A percentile compares a stretch with the other conserved stretches of the same genome.
Evolutionary conservation across 129 eudicot genomes (phyloP).

Genomic region (Arctium minus): DNA sequence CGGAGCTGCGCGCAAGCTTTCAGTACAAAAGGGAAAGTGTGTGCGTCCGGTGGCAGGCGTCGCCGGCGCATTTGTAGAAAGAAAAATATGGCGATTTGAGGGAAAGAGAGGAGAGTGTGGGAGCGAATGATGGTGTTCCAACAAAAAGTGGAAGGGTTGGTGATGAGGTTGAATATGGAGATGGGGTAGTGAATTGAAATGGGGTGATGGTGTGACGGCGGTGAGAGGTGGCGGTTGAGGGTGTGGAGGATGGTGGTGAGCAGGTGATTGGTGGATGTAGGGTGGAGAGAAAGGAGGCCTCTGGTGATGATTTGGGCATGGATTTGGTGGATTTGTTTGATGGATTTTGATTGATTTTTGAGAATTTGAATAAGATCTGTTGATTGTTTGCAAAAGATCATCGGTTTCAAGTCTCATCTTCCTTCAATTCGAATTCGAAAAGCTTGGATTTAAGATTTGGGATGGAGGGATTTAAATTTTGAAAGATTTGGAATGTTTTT

Average conservation of each 20-base stretch:
- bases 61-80: constrained; percentile 47
- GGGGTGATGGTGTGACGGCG: background rate
- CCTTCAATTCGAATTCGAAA: too few relatives aligned
- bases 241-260: constrained; percentile 53
- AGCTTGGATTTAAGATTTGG: background rate
- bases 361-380: constrained; percentile 28
- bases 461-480: too few relatives aligned
- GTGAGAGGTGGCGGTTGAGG: constrained; percentile 29
- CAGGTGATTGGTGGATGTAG: constrained; percentile 30
- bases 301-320: constrained; percentile 60
- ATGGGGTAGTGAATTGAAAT: constrained; percentile 23
- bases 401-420: constrained; percentile 16
- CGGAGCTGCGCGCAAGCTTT: constrained; percentile 43
- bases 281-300: constrained; percentile 55
- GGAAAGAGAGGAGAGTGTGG: constrained; percentile 42
- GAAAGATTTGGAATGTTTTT: too few relatives aligned
- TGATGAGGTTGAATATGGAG: constrained; percentile 50
- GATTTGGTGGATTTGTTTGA: constrained; percentile 41
- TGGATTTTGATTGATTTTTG: constrained; percentile 39
- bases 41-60: constrained; percentile 39
- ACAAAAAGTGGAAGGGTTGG: constrained; percentile 42
- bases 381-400: constrained; percentile 44
- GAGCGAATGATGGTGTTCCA: constrained; percentile 56
- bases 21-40: constrained; percentile 64
- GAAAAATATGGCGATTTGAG: constrained; percentile 37